Conservation (phyloP, 2,329 filamentous ascomycete genomes). For the Rhynchosporium agropyri region DNA sequence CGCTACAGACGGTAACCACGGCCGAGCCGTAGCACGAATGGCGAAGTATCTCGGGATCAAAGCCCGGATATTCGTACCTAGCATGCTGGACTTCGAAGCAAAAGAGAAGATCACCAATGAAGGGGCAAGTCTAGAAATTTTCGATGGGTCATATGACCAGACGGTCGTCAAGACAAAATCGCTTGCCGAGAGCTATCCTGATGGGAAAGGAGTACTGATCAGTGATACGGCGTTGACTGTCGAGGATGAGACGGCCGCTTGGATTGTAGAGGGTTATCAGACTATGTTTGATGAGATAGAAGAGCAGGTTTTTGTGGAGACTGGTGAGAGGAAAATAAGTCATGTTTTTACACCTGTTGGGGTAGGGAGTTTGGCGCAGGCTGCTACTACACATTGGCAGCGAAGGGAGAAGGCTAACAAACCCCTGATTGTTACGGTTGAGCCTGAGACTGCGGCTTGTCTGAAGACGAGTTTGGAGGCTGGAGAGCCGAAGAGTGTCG, state of each 20-base stretch:
- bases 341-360: constrained; percentile 68
- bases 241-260: constrained; percentile 67
- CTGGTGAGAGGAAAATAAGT: constrained; percentile 47
- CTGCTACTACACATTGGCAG: constrained; percentile 68
- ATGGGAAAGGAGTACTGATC: constrained; percentile 53
- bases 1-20: constrained; percentile 77
- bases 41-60: constrained; percentile 58
- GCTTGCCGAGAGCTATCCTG: constrained; percentile 24
- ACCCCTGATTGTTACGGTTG: constrained; percentile 62
- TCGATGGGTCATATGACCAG: constrained; percentile 65
- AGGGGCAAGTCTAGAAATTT: constrained; percentile 60
- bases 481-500: constrained; percentile 43
- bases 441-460: constrained; percentile 67
- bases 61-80: constrained; percentile 64
- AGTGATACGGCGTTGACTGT: constrained; percentile 70
- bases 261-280: constrained; percentile 77
- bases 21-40: constrained; percentile 72
- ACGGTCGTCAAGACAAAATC: constrained; percentile 48
- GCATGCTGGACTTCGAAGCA: constrained; percentile 57
- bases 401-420: constrained; percentile 44
- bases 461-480: constrained; percentile 54
- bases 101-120: constrained; percentile 60
- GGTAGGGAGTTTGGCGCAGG: constrained; percentile 72
- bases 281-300: constrained; percentile 74
- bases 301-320: constrained; percentile 53